Evolutionary conservation across 2,329 filamentous ascomycete genomes (phyloP).

Genomic region (Cladophialophora yegresii): DNA sequence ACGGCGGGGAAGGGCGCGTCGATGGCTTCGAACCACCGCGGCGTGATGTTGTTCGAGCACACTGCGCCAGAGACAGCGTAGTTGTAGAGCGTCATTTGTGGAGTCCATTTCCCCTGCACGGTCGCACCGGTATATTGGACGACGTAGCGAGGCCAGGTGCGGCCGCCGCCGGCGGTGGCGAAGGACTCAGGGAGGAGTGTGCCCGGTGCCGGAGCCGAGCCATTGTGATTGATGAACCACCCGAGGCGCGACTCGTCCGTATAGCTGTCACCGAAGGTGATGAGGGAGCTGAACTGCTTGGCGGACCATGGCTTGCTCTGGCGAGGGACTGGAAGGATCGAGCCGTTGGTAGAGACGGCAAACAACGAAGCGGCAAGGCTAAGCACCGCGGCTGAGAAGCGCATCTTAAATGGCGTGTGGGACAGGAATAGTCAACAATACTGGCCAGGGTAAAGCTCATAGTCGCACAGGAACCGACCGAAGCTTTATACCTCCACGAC

Average conservation of each 20-base stretch:
- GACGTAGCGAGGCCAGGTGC: slow-evolving; percentile 69
- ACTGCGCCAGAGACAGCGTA: slow-evolving; percentile 74
- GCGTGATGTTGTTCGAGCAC: slow-evolving; percentile 69
- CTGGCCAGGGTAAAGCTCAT: background rate
- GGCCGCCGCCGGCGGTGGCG: slow-evolving; percentile 63
- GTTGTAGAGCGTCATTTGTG: slow-evolving; percentile 52
- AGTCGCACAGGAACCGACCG: background rate
- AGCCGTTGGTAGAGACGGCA: background rate
- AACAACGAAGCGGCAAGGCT: slow-evolving; percentile 2
- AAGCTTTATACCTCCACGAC: background rate
- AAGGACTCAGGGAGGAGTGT: slow-evolving; percentile 52
- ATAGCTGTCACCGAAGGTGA: slow-evolving; percentile 75
- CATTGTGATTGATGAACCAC: slow-evolving; percentile 64
- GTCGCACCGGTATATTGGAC: slow-evolving; percentile 59
- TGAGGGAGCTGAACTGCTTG: slow-evolving; percentile 60
- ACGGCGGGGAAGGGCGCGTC: slow-evolving; percentile 63
- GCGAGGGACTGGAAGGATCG: slow-evolving; percentile 16
- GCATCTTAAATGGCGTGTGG: background rate
- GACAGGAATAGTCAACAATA: background rate
- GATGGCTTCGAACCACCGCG: slow-evolving; percentile 52
- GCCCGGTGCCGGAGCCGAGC: slow-evolving; percentile 64
- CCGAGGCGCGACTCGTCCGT: slow-evolving; percentile 69
- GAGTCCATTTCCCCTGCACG: slow-evolving; percentile 46
- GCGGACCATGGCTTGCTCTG: slow-evolving; percentile 38
- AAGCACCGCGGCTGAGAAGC: background rate